Evolutionary conservation across 2,329 filamentous ascomycete species (phyloP).

Genomic region (Diaporthe sp.): DNA sequence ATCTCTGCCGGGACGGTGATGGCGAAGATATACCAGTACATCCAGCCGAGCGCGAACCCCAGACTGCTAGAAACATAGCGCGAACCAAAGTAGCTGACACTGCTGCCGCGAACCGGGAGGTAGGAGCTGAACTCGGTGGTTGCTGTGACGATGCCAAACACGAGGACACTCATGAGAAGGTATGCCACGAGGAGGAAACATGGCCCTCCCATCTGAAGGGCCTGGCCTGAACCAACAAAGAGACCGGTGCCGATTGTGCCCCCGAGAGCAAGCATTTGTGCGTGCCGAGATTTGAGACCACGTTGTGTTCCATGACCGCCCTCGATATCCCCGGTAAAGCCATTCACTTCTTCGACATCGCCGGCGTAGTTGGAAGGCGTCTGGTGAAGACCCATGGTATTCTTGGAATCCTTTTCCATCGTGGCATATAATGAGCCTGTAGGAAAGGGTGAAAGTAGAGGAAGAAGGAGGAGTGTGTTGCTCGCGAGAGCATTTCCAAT

Average conservation of each 20-base stretch:
- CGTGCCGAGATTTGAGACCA: conserved; percentile 56
- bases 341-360: not conserved
- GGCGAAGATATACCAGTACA: conserved; percentile 53
- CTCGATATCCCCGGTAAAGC: not conserved
- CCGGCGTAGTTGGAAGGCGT: not conserved
- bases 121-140: conserved; percentile 64
- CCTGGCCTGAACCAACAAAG: conserved; percentile 60
- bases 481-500: not conserved
- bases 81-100: conserved; percentile 62
- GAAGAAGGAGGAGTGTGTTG: not conserved
- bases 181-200: conserved; percentile 56
- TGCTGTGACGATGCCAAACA: conserved; percentile 60
- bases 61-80: conserved; percentile 58
- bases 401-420: not conserved
- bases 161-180: conserved; percentile 57
- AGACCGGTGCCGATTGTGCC: conserved; percentile 59
- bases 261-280: conserved; percentile 61
- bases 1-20: conserved; percentile 51
- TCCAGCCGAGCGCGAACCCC: conserved; percentile 60
- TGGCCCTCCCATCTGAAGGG: conserved; percentile 56
- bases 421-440: not conserved
- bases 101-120: conserved; percentile 61
- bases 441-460: not conserved
- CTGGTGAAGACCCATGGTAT: not conserved
- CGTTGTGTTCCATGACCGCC: not conserved